These are phyloP conservation scores for Psilocybe azurescens DNA, from an alignment of 768 basidiomycete genomes.

Conservation along the genomic window DNA sequence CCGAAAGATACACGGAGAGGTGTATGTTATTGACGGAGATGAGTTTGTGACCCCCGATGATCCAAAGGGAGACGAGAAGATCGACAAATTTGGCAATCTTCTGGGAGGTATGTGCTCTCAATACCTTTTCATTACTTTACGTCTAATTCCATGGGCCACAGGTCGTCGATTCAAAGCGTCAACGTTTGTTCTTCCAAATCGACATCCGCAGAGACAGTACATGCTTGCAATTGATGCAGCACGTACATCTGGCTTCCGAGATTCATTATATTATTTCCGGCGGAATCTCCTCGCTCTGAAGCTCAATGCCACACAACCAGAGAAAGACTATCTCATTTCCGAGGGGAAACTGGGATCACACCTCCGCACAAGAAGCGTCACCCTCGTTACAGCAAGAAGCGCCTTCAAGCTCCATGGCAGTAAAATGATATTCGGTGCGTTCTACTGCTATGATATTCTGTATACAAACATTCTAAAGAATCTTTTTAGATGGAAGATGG, in stretches of 20 bases:
- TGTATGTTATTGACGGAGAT: conserved; percentile 85
- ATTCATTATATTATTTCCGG: conserved; percentile 98
- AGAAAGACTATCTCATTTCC: conserved; percentile 92
- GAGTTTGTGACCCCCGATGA: conserved; percentile 88
- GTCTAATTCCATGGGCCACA: conserved; percentile 32
- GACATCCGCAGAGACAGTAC: conserved; percentile 85
- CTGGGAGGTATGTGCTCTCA: conserved; percentile 69
- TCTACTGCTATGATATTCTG: not conserved
- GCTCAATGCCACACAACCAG: conserved; percentile 84
- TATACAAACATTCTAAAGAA: not conserved
- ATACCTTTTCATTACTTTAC: not conserved
- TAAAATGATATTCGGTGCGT: conserved; percentile 84
- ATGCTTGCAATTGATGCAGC: conserved; percentile 99
- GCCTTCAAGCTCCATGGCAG: conserved; percentile 95
- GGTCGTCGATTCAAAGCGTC: conserved; percentile 88
- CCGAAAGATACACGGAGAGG: conserved; percentile 72
- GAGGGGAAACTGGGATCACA: conserved; percentile 89
- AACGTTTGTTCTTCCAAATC: conserved; percentile 86
- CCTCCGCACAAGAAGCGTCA: conserved; percentile 89
- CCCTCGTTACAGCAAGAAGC: conserved; percentile 90
- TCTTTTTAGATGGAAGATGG: conserved; percentile 80
- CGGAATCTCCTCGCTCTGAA: conserved; percentile 91
- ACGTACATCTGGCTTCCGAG: conserved; percentile 92
- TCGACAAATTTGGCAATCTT: conserved; percentile 83
- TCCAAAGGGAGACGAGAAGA: conserved; percentile 88